These are phyloP conservation scores for Hemileia vastatrix DNA, from an alignment of 1,284 basidiomycete genomes.

Conservation along the genomic window DNA sequence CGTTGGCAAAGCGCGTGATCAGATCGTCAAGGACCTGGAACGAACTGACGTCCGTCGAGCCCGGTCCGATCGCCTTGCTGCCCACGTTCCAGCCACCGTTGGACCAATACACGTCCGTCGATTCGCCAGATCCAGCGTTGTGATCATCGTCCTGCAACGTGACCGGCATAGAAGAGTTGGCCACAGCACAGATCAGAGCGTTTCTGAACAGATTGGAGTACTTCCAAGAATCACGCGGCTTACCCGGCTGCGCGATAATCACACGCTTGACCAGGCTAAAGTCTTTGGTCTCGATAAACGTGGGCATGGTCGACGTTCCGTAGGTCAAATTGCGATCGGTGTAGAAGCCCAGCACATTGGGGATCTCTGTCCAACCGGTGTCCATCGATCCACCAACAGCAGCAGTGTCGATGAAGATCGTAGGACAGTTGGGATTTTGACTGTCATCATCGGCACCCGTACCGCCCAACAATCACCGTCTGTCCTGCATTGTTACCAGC, in stretches of 20 bases:
- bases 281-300: too few species aligned
- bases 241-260: constrained; percentile 32
- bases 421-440: too few species aligned
- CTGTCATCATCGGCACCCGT: too few species aligned
- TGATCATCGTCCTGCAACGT: constrained; percentile 29
- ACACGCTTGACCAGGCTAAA: constrained; percentile 29
- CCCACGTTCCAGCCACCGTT: constrained; percentile 33
- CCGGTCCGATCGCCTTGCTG: constrained; percentile 28
- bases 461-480: too few species aligned
- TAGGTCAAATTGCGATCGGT: too few species aligned
- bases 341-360: too few species aligned
- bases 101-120: constrained; percentile 31
- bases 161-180: constrained; percentile 32
- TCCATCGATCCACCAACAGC: too few species aligned
- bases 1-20: background rate
- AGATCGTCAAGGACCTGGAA: constrained; percentile 32
- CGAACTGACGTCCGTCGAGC: constrained; percentile 24
- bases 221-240: constrained; percentile 36
- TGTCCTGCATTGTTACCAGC: too few species aligned
- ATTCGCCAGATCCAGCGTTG: constrained; percentile 28
- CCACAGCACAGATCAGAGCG: constrained; percentile 30
- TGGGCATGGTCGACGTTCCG: too few species aligned
- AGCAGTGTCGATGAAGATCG: too few species aligned
- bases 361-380: too few species aligned
- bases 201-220: constrained; percentile 37